Evolutionary conservation across 345 rosid genomes (phyloP), one percentile per base, ranked within the genome.

Genomic region (Salix koriyanagi): DNA sequence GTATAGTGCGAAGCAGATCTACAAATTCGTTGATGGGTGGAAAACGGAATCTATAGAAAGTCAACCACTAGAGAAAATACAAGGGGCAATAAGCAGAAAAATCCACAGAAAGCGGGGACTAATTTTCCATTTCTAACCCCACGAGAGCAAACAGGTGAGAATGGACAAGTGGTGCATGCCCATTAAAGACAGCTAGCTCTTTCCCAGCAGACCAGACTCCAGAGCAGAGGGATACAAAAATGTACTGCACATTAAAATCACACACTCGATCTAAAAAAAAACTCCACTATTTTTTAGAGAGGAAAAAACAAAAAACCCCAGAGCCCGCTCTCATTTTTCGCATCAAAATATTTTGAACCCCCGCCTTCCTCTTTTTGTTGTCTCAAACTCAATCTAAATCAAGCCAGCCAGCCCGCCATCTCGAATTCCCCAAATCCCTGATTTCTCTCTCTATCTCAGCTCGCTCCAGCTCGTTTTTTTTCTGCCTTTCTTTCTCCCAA

Each of bases 281-380:
- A 41, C 62, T n/a, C 62, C 62, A 56, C 62, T n/a, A 9, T 56
- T 56, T 56, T 4, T 56, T n/a, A n/a, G 62, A 75, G 23, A 4
- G 62, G 25, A 42, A 21, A 25, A 34, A 52, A 65, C 15, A 32
- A 54, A 13, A 73, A 30, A 23, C 5, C 34, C 18, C 23, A 67
- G 69, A 76, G 42, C 79, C 69, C 79, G 79, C 79, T 76, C 37
- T 60, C 73, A 65, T 12, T 36, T 83, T 71, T 69, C 14, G 76
- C 81, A 67, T 62, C 76, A 75, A 83, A 84, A 65, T 2, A 16
- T 77, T 81, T 74, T 67, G 58, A 76, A 73, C 46, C 78, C 80
- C 80, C 80, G 80, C 82, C 69, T 77, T 26, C 65, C 65, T 34
- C 36, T 74, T 44, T n/a, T 41, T 41, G 10, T 41, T 0, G 44